Base-by-base conservation (phyloP, 805 yeast species). In the Wickerhamomyces pijperi region DNA sequence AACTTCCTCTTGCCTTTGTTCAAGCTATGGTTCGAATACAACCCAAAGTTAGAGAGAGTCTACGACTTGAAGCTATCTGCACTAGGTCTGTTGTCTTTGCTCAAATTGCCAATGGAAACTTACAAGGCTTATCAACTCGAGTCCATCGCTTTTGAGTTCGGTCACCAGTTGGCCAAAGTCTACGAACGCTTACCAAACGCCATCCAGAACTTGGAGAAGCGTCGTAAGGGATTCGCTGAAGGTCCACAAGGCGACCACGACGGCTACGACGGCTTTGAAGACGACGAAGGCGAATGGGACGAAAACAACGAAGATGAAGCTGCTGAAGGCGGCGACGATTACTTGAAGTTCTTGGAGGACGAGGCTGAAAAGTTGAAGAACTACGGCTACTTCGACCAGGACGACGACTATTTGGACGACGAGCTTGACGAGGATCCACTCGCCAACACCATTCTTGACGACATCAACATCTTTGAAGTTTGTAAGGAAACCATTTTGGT, bases 341-440 rank as follows among this genome's bases (percentile, higher is more conserved):
- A 72, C 45, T 55, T 72, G 40, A 63, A 69, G 20, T 72, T 70
- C 47, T 56, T 78, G 41, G 63, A 65, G 15, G 55, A 61, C 19
- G 74, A 73, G 43, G 60, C 69, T 9, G 63, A 54, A 19, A 62
- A 61, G 37, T 46, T 65, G 37, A 56, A 59, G 34, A 52, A 58
- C 16, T 49, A 59, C 4, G 67, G 65, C 1, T 42, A 55, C 35
- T 57, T 53, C 37, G 61, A 57, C 16, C 64, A 59, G 29, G 81
- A 41, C 18, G 46, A 58, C 28, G 81, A 58, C 32, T 79, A 36
- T 20, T 42, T 56, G 32, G 81, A 74, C 37, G 92, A 82, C 36
- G 92, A 82, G 8, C 68, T 83, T 35, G 77, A 78, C 35, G 97
- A 88, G 53, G 95, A 82, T 53, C 77, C 95, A 9, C 65, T 82